Percentiles rank a stretch among this genome's conserved stretches.
phyloP scores from a whole-genome alignment of 177 flowering plant genomes.

The Vitis hybrid region DNA sequence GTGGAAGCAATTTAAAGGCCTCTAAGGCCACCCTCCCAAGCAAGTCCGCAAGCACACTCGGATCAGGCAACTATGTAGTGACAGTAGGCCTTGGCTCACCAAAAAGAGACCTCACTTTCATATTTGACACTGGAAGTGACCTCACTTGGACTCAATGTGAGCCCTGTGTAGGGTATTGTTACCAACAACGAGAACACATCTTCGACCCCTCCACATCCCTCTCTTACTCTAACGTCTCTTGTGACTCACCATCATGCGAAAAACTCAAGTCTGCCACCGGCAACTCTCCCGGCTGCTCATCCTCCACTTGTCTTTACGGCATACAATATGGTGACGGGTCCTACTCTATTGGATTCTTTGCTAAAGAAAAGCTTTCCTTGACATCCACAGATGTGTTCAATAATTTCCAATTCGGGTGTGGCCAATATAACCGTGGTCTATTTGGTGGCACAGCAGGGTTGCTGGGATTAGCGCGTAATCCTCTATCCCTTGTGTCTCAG shows the following conservation, averaged over 20 bases:
- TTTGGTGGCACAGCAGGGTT: constrained; percentile 66
- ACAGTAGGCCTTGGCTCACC: constrained; percentile 48
- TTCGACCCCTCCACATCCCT: constrained; percentile 36
- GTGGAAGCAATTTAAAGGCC: neutral
- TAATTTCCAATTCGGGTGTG: constrained; percentile 63
- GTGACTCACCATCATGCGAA: constrained; percentile 37
- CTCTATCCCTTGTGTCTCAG: constrained; percentile 53
- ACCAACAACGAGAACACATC: constrained; percentile 28
- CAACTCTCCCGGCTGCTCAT: constrained; percentile 22
- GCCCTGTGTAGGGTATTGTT: constrained; percentile 40
- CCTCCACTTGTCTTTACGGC: constrained; percentile 46
- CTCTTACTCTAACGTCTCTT: constrained; percentile 42
- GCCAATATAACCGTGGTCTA: constrained; percentile 59
- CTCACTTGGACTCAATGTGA: constrained; percentile 53
- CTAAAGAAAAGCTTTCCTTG: constrained; percentile 45
- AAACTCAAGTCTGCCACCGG: constrained; percentile 51
- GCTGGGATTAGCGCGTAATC: constrained; percentile 55
- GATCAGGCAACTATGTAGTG: constrained; percentile 41
- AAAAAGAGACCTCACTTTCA: constrained; percentile 27
- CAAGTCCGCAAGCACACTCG: constrained; percentile 16
- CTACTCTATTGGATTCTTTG: constrained; percentile 53
- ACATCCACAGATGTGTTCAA: constrained; percentile 29
- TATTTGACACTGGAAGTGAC: constrained; percentile 55
- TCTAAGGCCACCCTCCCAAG: constrained; percentile 15
- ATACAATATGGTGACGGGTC: constrained; percentile 67